These are phyloP conservation scores for Pythium aristosporum DNA, from an alignment of 352 stramenopile species.

Conservation along the genomic window DNA sequence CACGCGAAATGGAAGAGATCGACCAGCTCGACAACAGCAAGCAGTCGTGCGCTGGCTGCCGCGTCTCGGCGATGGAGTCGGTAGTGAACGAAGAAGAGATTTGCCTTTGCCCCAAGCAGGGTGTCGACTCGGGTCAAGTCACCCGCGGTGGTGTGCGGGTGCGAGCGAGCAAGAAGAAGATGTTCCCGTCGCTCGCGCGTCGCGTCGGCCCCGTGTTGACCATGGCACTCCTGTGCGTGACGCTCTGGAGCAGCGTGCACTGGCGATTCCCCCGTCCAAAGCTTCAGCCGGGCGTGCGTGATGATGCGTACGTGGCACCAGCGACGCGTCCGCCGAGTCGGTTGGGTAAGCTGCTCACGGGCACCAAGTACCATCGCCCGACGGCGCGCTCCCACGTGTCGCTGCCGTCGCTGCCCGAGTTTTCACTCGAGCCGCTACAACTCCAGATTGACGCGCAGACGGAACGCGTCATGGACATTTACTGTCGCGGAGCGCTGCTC, in stretches of 20 bases:
- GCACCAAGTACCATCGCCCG: not conserved
- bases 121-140: constrained; percentile 4
- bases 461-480: constrained; percentile 71
- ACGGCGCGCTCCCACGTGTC: not conserved
- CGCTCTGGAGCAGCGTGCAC: constrained; percentile 19
- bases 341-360: constrained; percentile 1
- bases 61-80: constrained; percentile 1
- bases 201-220: constrained; percentile 10
- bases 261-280: constrained; percentile 11
- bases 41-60: not conserved
- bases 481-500: constrained; percentile 64
- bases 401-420: constrained; percentile 22
- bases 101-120: constrained; percentile 23
- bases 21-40: not conserved
- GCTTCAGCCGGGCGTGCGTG: constrained; percentile 17
- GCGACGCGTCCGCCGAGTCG: constrained; percentile 2
- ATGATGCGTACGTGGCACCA: constrained; percentile 4
- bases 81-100: constrained; percentile 23
- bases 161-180: not conserved
- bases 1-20: not conserved
- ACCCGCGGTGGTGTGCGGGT: constrained; percentile 15
- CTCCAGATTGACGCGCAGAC: constrained; percentile 43
- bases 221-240: constrained; percentile 23
- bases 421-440: constrained; percentile 20
- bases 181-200: not conserved